Base-by-base conservation (phyloP, 805 yeast species). In the Cyberlindnera lachancei region DNA sequence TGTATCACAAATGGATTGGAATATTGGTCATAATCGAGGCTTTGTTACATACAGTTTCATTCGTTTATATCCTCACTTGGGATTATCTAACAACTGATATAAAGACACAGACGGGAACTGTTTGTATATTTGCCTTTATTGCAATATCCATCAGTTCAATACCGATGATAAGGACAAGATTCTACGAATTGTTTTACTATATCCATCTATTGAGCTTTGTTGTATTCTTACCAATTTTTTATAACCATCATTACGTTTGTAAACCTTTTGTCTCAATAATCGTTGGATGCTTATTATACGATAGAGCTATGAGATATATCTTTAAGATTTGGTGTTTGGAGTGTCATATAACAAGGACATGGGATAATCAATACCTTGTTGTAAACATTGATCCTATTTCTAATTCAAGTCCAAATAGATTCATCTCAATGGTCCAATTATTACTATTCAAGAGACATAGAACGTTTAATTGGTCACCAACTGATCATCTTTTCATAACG, bases 1-100 rank as follows among this genome's bases (percentile, higher is more conserved):
- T 46, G 5, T 49, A 45, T 20, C 55, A 51, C 33, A 51, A 48
- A 26, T 47, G 40, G 15, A 16, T 49, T 18, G 54, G 54, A 1
- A 27, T 34, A 1, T 18, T 49, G 10, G 50, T 44, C 13, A 23
- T 51, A 2, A 7, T 29, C 8, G 37, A 36, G 21, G 38, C 54
- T 3, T 10, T 34, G 12, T 12, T 51, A 3, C 55, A 51, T 35
- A 25, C 40, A 2, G 23, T 26, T 2, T 35, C 41, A 3, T 49
- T 49, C 20, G 11, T 33, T 4, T 45, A 37, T 11, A 34, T 43
- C 6, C 36, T 50, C 11, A 40, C 41, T 7, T 47, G 53, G 53
- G 30, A 36, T 3, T 50, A 41, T 25, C 15, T 40, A 3, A 37
- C 42, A 10, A 32, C 34, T 1, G 29, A 29, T 19, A 7, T 10